phyloP scores from a whole-genome alignment of 1,284 basidiomycete genomes.

The Mycosarcoma maydis region DNA sequence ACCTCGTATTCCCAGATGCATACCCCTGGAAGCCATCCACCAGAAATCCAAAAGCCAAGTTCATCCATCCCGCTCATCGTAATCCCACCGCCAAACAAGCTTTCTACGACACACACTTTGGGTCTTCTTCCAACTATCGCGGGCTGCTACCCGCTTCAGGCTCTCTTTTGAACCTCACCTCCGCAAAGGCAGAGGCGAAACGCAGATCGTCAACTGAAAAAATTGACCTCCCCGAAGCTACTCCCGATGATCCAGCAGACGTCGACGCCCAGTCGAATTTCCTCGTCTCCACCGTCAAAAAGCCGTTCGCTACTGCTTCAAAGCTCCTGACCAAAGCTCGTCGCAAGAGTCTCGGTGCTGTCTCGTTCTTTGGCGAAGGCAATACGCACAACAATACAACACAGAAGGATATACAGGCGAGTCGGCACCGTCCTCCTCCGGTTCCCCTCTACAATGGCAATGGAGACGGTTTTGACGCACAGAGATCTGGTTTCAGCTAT shows the following conservation, averaged over 20 bases:
- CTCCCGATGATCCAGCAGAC: neutral
- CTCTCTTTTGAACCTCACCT: constrained; percentile 4
- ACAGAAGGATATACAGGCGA: neutral
- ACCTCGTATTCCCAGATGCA: constrained; percentile 28
- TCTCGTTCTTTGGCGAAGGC: neutral
- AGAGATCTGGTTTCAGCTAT: constrained; percentile 37
- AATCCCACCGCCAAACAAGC: constrained; percentile 57
- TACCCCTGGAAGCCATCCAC: constrained; percentile 38
- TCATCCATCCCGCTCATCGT: constrained; percentile 46
- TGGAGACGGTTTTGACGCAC: constrained; percentile 22
- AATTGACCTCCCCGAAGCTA: neutral
- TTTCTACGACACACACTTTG: constrained; percentile 58
- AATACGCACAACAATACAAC: neutral
- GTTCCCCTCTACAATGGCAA: constrained; percentile 13
- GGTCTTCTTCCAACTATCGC: constrained; percentile 42
- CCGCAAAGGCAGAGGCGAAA: constrained; percentile 1
- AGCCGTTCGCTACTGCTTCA: constrained; percentile 23
- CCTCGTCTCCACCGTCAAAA: constrained; percentile 22
- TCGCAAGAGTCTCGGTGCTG: constrained; percentile 15
- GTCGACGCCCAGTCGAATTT: neutral
- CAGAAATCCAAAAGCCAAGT: constrained; percentile 18
- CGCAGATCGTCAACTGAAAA: constrained; percentile 21
- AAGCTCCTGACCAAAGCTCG: constrained; percentile 27
- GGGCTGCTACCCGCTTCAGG: constrained; percentile 26
- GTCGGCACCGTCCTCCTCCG: constrained; percentile 13